Evolutionary conservation across 108 stramenopile species (phyloP), one percentile per base, ranked within the genome.

Genomic region (Ochromonas danica): DNA sequence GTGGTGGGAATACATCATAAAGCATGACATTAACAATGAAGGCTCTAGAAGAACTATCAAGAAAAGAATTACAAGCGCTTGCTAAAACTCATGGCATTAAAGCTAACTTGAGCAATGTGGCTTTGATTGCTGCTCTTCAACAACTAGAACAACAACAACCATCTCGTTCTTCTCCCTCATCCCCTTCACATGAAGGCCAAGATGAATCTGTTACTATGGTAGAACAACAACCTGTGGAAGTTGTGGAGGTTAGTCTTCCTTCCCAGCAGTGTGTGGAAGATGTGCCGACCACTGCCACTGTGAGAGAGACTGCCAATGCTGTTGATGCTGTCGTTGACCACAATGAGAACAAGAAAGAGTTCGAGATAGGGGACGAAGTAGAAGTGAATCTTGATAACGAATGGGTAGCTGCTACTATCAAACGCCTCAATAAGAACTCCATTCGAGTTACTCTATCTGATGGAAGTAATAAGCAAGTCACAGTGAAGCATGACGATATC

Each of bases 1-100:
- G n/a, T n/a, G n/a, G n/a, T n/a, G n/a, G n/a, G n/a, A n/a, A n/a
- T n/a, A n/a, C n/a, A n/a, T n/a, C n/a, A n/a, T n/a, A n/a, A 57
- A 57, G 51, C 51, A 57, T 57, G 17, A 10, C 22, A 22, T 57
- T 10, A 57, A 57, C 17, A 57, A 57, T 10, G 22, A 57, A 17
- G 51, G 51, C 10, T 22, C 22, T 57, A 10, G 51, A 57, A 57
- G 17, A 57, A 67, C 72, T 75, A 10, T 27, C 27, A 75, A 27
- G 72, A 75, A 75, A 75, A 75, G 72, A 75, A 75, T 60, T 75
- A 33, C 72, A 75, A 75, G 36, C 72, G 3, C 35, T 75, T 28
- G 72, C 72, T 10, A 75, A 75, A 41, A 3, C 6, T 3, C 25
- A 75, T 36, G 31, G 31, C 10, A 42, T 75, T 10, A 75, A 75